phyloP scores from a whole-genome alignment of 2,329 filamentous ascomycete genomes.

The Amesomyces nigricolor region DNA sequence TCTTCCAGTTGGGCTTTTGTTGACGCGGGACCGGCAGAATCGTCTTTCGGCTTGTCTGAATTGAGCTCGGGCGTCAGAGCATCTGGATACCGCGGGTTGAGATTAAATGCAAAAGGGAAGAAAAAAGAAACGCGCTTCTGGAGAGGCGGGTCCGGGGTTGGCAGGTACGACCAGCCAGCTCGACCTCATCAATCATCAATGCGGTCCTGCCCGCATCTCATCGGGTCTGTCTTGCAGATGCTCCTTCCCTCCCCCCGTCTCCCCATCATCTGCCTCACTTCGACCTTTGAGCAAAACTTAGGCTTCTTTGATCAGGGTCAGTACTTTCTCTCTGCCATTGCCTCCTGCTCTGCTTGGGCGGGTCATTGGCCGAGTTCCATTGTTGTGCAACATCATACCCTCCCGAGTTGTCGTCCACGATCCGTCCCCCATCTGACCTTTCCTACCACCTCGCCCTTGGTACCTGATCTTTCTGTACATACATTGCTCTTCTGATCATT shows the following conservation, averaged over 20 bases:
- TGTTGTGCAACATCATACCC: background rate
- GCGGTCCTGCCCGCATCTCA: background rate
- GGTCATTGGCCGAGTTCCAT: background rate
- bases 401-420: background rate
- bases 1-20: constrained; percentile 1
- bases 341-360: background rate
- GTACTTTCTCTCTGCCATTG: background rate
- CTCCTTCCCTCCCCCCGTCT: background rate
- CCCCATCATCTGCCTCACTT: background rate
- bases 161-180: background rate
- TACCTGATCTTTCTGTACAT: background rate
- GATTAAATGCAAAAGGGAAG: constrained; percentile 2
- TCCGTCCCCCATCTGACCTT: background rate
- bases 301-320: background rate
- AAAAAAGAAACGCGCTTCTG: constrained; percentile 1
- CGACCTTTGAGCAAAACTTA: background rate
- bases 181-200: background rate
- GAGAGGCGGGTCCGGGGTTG: background rate
- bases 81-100: constrained; percentile 6
- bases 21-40: constrained; percentile 1
- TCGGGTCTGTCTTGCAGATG: background rate
- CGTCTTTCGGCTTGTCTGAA: constrained; percentile 9
- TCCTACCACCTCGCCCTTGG: background rate
- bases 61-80: constrained; percentile 11
- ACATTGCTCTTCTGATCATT: background rate